A percentile compares a stretch with the other conserved stretches of the same genome.
phyloP scores from a whole-genome alignment of 495 filamentous ascomycete species.

The Durotheca rogersii region DNA sequence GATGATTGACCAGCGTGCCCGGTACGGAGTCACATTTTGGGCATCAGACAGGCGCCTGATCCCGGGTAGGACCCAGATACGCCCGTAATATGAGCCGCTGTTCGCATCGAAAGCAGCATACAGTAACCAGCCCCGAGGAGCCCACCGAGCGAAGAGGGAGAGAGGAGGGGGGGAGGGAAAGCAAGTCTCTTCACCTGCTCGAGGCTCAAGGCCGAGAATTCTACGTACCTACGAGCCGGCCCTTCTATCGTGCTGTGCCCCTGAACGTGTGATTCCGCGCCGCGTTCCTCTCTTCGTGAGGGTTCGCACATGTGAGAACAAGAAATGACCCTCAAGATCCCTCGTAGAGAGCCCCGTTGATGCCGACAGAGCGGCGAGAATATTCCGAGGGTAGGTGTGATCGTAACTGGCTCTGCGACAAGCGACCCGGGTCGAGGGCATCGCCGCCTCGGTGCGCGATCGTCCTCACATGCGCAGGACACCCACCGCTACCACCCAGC shows the following conservation, averaged over 20 bases:
- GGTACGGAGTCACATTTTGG: conserved; percentile 25
- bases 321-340: not conserved
- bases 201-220: too few species aligned
- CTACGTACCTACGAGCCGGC: too few species aligned
- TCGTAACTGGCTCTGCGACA: conserved; percentile 20
- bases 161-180: too few species aligned
- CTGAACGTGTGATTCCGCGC: conserved; percentile 17
- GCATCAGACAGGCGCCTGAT: conserved; percentile 21
- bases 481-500: not conserved
- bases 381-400: conserved; percentile 31
- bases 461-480: too few species aligned
- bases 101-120: too few species aligned
- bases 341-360: conserved; percentile 3
- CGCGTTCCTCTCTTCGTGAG: conserved; percentile 7
- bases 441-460: conserved; percentile 7
- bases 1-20: conserved; percentile 17
- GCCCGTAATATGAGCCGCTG: not conserved
- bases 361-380: conserved; percentile 31
- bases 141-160: too few species aligned
- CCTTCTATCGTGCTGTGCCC: too few species aligned
- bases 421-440: conserved; percentile 12
- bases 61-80: conserved; percentile 12
- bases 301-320: conserved; percentile 1
- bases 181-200: conserved; percentile 1
- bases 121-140: too few species aligned